phyloP scores from a whole-genome alignment of 148 eudicot species.

The Oxyria digyna region DNA sequence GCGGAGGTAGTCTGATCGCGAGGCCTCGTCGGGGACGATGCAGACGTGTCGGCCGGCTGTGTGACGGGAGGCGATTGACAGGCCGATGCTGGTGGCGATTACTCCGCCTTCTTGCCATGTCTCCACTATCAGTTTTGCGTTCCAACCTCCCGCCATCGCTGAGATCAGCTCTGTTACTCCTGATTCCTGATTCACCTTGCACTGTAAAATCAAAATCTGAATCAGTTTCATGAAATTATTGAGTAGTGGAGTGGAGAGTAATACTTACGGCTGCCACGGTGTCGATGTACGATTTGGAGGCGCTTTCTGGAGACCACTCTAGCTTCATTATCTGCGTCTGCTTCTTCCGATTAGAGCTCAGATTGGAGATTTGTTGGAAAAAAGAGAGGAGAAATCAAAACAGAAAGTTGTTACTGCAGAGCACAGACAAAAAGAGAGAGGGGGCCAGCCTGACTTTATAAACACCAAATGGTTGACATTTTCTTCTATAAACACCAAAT shows the following conservation, averaged over 20 bases:
- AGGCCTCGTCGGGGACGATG: slow-evolving; percentile 19
- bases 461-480: slow-evolving; percentile 8
- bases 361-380: neutral
- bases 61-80: slow-evolving; percentile 26
- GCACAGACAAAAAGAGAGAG: neutral
- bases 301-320: slow-evolving; percentile 76
- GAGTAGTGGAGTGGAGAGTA: too few relatives aligned
- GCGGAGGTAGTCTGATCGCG: neutral
- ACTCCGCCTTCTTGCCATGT: slow-evolving; percentile 10
- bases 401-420: neutral
- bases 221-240: neutral
- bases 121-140: slow-evolving; percentile 26
- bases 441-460: neutral
- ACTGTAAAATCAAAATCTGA: slow-evolving; percentile 12
- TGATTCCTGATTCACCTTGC: slow-evolving; percentile 15
- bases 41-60: slow-evolving; percentile 29
- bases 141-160: slow-evolving; percentile 43
- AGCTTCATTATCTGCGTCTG: slow-evolving; percentile 42
- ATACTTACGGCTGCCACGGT: slow-evolving; percentile 66
- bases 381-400: neutral
- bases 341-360: neutral
- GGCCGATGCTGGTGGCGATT: slow-evolving; percentile 21
- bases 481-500: too few relatives aligned
- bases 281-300: slow-evolving; percentile 70
- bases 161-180: slow-evolving; percentile 30